Evolutionary conservation across 1,284 basidiomycete species (phyloP), one percentile per base, ranked within the genome.

Genomic region (Phenoliferia sp.): DNA sequence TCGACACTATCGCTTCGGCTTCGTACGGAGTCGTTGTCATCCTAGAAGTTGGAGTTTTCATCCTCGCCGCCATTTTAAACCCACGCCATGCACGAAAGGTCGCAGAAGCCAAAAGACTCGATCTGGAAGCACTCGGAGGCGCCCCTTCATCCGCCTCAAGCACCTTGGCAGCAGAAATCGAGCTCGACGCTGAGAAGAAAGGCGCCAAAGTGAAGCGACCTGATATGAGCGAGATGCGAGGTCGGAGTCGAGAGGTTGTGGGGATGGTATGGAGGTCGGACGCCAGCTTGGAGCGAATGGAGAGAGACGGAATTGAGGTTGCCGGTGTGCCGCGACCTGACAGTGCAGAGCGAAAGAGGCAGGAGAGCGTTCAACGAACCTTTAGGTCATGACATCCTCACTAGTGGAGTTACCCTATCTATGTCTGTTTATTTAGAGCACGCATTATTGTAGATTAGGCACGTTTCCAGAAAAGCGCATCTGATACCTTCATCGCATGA

Each of bases 21-120:
- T 63, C 61, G 3, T 69, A 69, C 48, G 34, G 60, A 35, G 33
- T 29, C 32, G 64, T 69, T 26, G 68, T 63, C 33, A 59, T 34
- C 9, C 44, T 69, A 35, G 68, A 69, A 10, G 3, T 66, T 9
- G 64, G 61, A 28, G 62, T 69, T 44, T 66, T 69, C n/a, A 17
- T 59, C 7, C 55, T 69, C 17, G 64, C 48, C 29, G 55, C 62
- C 19, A 4, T 65, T 2, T n/a, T 69, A n/a, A 69, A 69, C 44
- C 68, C 68, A 22, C 9, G 36, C n/a, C 59, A 69, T 17, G 26
- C n/a, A 12, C 48, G 61, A 16, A 26, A 61, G 1, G 34, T 39
- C 19, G 36, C 52, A 44, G 61, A 54, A 22, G 50, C 31, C 28
- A 44, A n/a, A 22, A 19, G 29, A 4, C 22, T 16, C 17, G 63